phyloP scores from a whole-genome alignment of 495 filamentous ascomycete genomes.

The Xylaria grammica region DNA sequence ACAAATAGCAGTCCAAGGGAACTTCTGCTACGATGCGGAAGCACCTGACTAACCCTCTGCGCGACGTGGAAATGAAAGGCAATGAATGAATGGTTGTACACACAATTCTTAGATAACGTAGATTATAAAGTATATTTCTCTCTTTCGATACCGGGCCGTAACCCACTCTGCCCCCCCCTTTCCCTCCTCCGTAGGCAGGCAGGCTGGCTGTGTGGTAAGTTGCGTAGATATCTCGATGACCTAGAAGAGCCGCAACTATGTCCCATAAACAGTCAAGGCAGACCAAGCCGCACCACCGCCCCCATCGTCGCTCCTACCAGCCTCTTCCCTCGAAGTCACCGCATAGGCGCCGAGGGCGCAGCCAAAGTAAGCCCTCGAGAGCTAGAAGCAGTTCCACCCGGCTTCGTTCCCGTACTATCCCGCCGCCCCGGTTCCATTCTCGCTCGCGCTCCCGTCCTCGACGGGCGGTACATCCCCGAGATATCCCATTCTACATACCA shows the following conservation, averaged over 20 bases:
- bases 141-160: neutral
- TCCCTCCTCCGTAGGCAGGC: neutral
- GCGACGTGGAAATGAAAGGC: conserved; percentile 13
- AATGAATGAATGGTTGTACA: neutral
- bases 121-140: conserved; percentile 5
- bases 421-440: neutral
- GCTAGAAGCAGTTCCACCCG: conserved; percentile 12
- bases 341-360: conserved; percentile 8
- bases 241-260: conserved; percentile 5
- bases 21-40: conserved; percentile 9
- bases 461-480: neutral
- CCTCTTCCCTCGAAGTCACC: neutral
- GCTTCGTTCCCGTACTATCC: neutral
- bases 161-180: neutral
- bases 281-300: conserved; percentile 4
- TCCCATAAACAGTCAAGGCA: conserved; percentile 2
- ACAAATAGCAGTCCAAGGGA: neutral
- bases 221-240: neutral
- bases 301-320: conserved; percentile 1
- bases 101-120: neutral
- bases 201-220: neutral
- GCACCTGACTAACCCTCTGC: conserved; percentile 12
- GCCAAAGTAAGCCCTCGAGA: conserved; percentile 11
- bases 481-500: conserved; percentile 15
- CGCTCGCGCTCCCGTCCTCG: conserved; percentile 11